Evolutionary conservation across 306 rosid species (phyloP).

Genomic region (Luffa aegyptiaca): DNA sequence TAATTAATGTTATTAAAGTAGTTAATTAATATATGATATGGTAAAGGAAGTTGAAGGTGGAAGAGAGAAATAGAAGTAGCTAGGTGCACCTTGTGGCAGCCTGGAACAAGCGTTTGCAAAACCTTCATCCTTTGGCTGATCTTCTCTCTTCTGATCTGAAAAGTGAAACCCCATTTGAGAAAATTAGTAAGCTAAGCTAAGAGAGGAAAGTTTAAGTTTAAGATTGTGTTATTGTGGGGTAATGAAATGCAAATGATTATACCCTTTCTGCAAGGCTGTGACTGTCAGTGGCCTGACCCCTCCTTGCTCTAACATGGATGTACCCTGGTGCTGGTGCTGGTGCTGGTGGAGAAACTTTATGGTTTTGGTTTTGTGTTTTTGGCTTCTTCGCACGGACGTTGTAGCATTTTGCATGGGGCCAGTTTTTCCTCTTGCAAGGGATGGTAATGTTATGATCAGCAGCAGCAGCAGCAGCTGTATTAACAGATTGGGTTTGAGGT

Average conservation of each 20-base stretch:
- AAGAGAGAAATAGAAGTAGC: not conserved
- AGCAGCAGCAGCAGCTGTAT: no score
- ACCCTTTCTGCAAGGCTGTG: conserved; percentile 48
- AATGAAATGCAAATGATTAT: not conserved
- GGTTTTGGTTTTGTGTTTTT: conserved; percentile 3
- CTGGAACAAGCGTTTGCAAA: conserved; percentile 77
- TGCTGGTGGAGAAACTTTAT: no score
- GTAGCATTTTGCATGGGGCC: not conserved
- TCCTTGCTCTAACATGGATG: conserved; percentile 89
- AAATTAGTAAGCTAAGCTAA: not conserved
- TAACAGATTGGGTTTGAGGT: not conserved
- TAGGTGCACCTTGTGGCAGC: conserved; percentile 72
- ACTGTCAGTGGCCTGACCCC: conserved; percentile 80
- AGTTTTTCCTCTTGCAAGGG: not conserved
- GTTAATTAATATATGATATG: no score
- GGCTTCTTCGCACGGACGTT: conserved; percentile 7
- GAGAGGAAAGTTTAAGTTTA: no score
- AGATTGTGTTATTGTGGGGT: no score
- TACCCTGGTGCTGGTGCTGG: conserved; percentile 36
- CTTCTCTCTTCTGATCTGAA: conserved; percentile 88
- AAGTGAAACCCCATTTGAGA: no score
- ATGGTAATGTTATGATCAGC: not conserved
- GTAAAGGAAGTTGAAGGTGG: no score
- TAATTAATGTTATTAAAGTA: not conserved
- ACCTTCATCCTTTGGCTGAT: conserved; percentile 90